Evolutionary conservation across 31 red algal genomes (phyloP).

Genomic region (Odonthalia washingtoniensis): DNA sequence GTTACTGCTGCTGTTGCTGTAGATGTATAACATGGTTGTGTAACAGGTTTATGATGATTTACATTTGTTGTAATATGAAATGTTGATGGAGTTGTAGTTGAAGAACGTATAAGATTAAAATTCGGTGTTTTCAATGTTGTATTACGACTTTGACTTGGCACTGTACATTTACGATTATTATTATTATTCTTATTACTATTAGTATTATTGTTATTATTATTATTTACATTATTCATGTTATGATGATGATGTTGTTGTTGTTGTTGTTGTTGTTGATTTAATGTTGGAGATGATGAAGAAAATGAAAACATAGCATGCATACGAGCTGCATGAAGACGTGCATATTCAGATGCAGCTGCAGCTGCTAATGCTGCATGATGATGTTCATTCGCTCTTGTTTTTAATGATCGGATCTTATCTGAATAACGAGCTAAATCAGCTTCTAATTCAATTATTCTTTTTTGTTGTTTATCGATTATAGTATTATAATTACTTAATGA

Average conservation of each 20-base stretch:
- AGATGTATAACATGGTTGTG: not conserved
- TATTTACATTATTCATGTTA: not conserved
- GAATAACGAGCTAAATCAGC: slow-evolving; percentile 69
- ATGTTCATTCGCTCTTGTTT: slow-evolving; percentile 28
- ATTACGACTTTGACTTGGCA: not conserved
- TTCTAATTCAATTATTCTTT: slow-evolving; percentile 59
- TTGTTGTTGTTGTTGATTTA: not conserved
- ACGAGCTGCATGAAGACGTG: slow-evolving; percentile 60
- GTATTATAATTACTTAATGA: slow-evolving; percentile 57
- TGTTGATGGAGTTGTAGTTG: not conserved
- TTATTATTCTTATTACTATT: not conserved
- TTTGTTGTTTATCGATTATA: slow-evolving; percentile 68
- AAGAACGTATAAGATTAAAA: not conserved
- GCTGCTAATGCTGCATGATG: slow-evolving; percentile 37
- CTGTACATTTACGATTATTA: not conserved
- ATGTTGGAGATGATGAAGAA: slow-evolving; percentile 18
- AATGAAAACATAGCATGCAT: slow-evolving; percentile 60
- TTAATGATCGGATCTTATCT: slow-evolving; percentile 49
- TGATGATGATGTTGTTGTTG: too few species aligned
- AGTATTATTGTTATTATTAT: not conserved
- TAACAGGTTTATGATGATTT: not conserved
- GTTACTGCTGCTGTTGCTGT: not conserved
- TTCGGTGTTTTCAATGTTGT: not conserved
- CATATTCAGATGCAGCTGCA: slow-evolving; percentile 37
- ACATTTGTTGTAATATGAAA: not conserved